Conservation (phyloP, 163 green algal genomes). For the Chlorella variabilis region DNA sequence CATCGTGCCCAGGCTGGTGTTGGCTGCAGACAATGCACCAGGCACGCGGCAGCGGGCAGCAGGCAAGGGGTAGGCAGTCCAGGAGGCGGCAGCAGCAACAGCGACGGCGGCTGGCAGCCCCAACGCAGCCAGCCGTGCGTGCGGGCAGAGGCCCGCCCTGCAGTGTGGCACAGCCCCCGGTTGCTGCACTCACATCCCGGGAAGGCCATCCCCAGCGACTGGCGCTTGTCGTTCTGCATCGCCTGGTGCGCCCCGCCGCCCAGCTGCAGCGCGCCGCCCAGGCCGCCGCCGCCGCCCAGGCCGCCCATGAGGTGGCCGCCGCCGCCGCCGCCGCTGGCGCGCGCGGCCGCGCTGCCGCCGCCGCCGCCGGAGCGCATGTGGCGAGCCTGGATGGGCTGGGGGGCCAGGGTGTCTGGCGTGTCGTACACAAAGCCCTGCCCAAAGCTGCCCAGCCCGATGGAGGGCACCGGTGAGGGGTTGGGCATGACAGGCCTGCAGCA, state of each 20-base stretch:
- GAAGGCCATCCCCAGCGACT: constrained; percentile 15
- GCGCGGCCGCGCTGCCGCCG: not conserved
- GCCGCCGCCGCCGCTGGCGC: not conserved
- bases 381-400: not conserved
- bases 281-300: not conserved
- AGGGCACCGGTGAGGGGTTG: constrained; percentile 32
- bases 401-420: constrained; percentile 9
- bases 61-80: not conserved
- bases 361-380: constrained; percentile 12
- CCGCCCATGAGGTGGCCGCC: too few relatives aligned
- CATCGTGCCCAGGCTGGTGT: constrained; percentile 12
- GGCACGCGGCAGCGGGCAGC: not conserved
- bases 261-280: not conserved
- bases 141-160: too few relatives aligned
- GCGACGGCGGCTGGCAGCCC: too few relatives aligned
- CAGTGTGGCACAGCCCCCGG: too few relatives aligned
- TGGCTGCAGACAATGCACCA: not conserved
- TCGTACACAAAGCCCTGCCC: constrained; percentile 18
- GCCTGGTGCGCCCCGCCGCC: not conserved
- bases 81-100: too few relatives aligned
- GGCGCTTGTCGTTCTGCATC: constrained; percentile 24
- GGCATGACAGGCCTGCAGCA: constrained; percentile 3
- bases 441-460: not conserved
- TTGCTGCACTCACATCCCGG: not conserved
- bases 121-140: not conserved